phyloP scores from a whole-genome alignment of 768 basidiomycete species.

The Termitomyces sp. region DNA sequence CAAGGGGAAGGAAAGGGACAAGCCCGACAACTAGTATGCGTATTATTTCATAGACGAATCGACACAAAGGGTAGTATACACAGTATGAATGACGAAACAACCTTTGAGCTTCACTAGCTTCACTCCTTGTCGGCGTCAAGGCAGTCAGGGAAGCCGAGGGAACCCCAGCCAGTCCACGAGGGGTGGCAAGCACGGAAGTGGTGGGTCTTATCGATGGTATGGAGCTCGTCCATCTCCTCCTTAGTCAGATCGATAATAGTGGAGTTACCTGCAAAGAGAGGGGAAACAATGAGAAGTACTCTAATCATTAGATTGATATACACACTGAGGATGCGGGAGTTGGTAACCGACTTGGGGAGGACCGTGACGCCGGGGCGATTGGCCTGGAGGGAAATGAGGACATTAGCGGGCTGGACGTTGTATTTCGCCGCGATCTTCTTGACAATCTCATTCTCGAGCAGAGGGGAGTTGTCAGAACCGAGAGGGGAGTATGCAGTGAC shows the following conservation, averaged over 20 bases:
- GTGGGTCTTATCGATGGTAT: constrained; percentile 51
- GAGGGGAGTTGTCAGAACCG: constrained; percentile 64
- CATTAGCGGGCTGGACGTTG: constrained; percentile 51
- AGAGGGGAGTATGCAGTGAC: constrained; percentile 79
- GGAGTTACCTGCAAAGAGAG: constrained; percentile 40
- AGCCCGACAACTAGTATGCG: neutral
- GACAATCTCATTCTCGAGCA: constrained; percentile 56
- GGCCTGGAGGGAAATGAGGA: constrained; percentile 70
- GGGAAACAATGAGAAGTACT: neutral
- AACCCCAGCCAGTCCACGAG: constrained; percentile 23
- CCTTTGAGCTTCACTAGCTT: too few species aligned
- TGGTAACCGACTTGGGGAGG: constrained; percentile 74
- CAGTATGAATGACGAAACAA: neutral
- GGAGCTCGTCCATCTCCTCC: constrained; percentile 55
- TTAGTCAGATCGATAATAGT: constrained; percentile 56
- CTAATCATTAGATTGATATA: neutral
- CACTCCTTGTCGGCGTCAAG: constrained; percentile 10
- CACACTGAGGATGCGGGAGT: constrained; percentile 53
- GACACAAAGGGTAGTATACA: neutral
- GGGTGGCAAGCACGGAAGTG: constrained; percentile 67
- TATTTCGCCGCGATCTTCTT: constrained; percentile 58
- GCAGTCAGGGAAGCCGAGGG: constrained; percentile 15
- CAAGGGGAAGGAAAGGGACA: too few species aligned
- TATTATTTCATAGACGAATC: neutral
- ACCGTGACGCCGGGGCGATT: constrained; percentile 60